Evolutionary conservation across 2,329 filamentous ascomycete species (phyloP).

Genomic region (Penicillium sp.): DNA sequence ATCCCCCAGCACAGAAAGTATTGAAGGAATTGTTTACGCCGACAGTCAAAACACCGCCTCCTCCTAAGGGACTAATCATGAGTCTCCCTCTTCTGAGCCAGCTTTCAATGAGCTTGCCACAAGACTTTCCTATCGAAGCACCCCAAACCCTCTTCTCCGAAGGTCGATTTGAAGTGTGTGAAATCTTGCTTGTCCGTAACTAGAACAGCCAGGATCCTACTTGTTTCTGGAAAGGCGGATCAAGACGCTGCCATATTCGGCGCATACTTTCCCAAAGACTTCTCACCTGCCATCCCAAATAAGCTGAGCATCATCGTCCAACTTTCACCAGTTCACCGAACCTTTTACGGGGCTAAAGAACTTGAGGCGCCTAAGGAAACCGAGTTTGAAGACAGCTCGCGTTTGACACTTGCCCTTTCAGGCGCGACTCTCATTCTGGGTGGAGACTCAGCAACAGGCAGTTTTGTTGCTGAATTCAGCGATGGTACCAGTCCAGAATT

Average conservation of each 20-base stretch:
- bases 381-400: not conserved
- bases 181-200: not conserved
- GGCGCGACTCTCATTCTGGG: not conserved
- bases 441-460: not conserved
- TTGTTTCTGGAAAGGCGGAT: not conserved
- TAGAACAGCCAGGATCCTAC: not conserved
- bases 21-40: conserved; percentile 2
- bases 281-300: not conserved
- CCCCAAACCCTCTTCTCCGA: not conserved
- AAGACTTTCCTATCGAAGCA: conserved; percentile 6
- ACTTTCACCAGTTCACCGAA: not conserved
- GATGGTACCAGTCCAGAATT: not conserved
- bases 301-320: not conserved
- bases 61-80: not conserved
- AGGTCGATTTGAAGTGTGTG: not conserved
- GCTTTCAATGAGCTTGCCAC: conserved; percentile 3
- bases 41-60: not conserved
- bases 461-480: not conserved
- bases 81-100: not conserved
- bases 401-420: not conserved
- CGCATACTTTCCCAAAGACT: not conserved
- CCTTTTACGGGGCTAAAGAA: not conserved
- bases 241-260: not conserved
- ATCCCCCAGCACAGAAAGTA: not conserved
- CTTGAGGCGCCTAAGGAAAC: not conserved